Conservation (phyloP, 768 basidiomycete genomes). For the Mycena chlorophos region DNA sequence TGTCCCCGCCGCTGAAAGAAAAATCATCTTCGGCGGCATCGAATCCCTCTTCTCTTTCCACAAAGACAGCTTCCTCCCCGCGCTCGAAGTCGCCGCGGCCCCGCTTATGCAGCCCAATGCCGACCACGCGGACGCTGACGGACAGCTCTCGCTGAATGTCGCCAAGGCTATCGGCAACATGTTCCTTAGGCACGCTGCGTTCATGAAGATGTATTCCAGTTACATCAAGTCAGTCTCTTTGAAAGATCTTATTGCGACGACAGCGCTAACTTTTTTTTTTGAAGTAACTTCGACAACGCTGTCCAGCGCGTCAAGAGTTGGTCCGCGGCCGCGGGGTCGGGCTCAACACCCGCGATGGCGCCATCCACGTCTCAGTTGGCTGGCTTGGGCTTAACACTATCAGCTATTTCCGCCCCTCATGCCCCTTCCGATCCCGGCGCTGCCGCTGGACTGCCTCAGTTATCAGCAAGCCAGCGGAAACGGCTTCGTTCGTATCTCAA, state of each 20-base stretch:
- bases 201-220: constrained; percentile 98
- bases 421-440: constrained; percentile 41
- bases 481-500: constrained; percentile 89
- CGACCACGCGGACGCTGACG: constrained; percentile 64
- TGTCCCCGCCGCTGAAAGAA: constrained; percentile 82
- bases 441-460: constrained; percentile 48
- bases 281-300: constrained; percentile 91
- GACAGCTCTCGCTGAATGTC: constrained; percentile 69
- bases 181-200: constrained; percentile 92
- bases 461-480: constrained; percentile 81
- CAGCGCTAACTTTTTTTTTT: constrained; percentile 16
- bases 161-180: constrained; percentile 83
- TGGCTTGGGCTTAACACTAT: constrained; percentile 58
- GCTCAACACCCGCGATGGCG: constrained; percentile 48
- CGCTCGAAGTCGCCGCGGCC: constrained; percentile 75
- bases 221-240: constrained; percentile 85
- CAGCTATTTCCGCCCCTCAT: constrained; percentile 49
- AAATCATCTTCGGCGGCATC: constrained; percentile 87
- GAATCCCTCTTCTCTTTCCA: constrained; percentile 93
- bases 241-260: constrained; percentile 7
- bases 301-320: constrained; percentile 86
- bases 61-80: constrained; percentile 88
- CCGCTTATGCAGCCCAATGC: constrained; percentile 57
- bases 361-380: constrained; percentile 64
- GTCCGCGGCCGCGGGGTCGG: constrained; percentile 59